These are phyloP conservation scores for Sporothrix phasma DNA, from an alignment of 2,329 filamentous ascomycete genomes.

Conservation along the genomic window DNA sequence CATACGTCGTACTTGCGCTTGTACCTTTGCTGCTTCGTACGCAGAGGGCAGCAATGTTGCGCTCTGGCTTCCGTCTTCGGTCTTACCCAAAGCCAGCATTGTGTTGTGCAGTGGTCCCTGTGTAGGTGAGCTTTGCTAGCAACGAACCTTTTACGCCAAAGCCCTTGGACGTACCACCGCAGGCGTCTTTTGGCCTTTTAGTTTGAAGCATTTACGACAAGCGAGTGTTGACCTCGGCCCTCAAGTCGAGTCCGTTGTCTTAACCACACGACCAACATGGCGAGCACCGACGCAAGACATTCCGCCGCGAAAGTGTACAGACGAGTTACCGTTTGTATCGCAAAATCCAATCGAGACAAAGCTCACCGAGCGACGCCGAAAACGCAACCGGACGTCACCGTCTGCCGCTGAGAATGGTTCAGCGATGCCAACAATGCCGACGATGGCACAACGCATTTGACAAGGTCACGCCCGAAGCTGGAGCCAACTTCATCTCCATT, in stretches of 20 bases:
- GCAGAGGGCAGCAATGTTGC: too few species aligned
- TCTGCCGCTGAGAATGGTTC: slow-evolving; percentile 5
- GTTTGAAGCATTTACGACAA: background rate
- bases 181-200: too few species aligned
- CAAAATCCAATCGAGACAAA: slow-evolving; percentile 21
- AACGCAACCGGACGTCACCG: background rate
- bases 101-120: too few species aligned
- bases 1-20: too few species aligned
- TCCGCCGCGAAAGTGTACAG: slow-evolving; percentile 26
- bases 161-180: too few species aligned
- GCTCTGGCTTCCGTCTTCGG: background rate
- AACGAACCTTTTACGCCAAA: too few species aligned
- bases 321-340: slow-evolving; percentile 24
- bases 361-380: slow-evolving; percentile 14
- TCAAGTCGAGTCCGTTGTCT: background rate
- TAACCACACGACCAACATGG: slow-evolving; percentile 16
- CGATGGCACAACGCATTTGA: slow-evolving; percentile 4
- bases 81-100: background rate
- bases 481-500: slow-evolving; percentile 19
- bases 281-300: slow-evolving; percentile 21
- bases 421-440: background rate
- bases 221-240: background rate
- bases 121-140: too few species aligned
- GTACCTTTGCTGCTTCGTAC: too few species aligned
- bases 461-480: slow-evolving; percentile 18